Evolutionary conservation across 345 rosid genomes (phyloP).

Genomic region (Gossypium stocksii): DNA sequence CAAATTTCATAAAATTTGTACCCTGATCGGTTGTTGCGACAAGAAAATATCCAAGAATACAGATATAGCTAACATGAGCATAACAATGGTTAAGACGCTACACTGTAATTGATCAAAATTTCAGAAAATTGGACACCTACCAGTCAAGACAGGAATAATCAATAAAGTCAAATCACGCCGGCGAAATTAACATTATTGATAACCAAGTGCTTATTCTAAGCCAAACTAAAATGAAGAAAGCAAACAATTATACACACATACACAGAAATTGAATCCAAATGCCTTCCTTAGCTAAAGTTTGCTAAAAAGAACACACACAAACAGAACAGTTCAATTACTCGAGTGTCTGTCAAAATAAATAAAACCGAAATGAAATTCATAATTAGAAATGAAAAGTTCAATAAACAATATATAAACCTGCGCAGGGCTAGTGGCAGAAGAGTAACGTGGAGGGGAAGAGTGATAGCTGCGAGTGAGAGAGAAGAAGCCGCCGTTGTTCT

Average conservation of each 20-base stretch:
- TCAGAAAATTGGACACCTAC: background rate
- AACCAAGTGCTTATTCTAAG: background rate
- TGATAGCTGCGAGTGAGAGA: conserved; percentile 28
- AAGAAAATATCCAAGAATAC: no score
- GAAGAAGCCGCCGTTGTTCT: conserved; percentile 14
- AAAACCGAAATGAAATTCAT: background rate
- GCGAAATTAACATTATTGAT: background rate
- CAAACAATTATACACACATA: background rate
- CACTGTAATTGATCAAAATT: no score
- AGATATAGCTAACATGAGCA: no score
- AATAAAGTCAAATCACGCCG: background rate
- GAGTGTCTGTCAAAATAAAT: background rate
- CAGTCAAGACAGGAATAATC: background rate
- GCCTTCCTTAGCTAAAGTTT: background rate
- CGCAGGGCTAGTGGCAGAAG: conserved; percentile 33
- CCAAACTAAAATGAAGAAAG: background rate
- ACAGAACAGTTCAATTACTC: background rate
- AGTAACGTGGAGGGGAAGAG: conserved; percentile 36
- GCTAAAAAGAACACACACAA: background rate
- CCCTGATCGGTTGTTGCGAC: no score
- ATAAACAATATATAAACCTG: conserved; percentile 31
- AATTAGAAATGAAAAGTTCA: background rate
- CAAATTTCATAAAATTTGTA: no score
- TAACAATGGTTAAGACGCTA: no score
- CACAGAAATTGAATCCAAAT: background rate